Conservation (phyloP, 495 filamentous ascomycete genomes). For the Peziza echinospora region DNA sequence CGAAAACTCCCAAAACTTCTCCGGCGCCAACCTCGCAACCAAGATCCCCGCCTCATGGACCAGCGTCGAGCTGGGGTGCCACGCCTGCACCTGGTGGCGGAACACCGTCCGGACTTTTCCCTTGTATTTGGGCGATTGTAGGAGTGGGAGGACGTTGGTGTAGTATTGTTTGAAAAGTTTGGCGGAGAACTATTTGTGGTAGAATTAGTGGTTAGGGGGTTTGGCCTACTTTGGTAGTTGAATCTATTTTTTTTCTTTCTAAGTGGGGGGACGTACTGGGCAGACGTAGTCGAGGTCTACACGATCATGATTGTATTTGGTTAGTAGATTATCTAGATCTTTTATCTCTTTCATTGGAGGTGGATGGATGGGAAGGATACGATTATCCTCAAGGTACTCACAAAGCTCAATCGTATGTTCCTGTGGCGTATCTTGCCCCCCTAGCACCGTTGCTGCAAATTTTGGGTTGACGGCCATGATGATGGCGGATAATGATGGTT, state of each 20-base stretch:
- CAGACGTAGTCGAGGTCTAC: slow-evolving; percentile 17
- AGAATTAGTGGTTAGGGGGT: no score
- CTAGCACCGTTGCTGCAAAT: no score
- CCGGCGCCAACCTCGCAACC: slow-evolving; percentile 41
- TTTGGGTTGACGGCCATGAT: neutral
- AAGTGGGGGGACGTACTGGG: slow-evolving; percentile 7
- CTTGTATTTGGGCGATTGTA: slow-evolving; percentile 7
- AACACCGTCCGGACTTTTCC: slow-evolving; percentile 33
- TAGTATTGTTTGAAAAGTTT: slow-evolving; percentile 21
- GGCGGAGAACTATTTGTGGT: slow-evolving; percentile 16
- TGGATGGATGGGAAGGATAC: no score
- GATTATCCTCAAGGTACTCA: no score
- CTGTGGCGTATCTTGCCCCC: no score
- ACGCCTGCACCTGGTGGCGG: slow-evolving; percentile 83
- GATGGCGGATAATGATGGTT: no score
- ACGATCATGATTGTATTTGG: no score
- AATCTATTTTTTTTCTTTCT: no score
- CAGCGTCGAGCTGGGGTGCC: slow-evolving; percentile 80
- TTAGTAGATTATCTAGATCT: no score
- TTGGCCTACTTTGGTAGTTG: no score
- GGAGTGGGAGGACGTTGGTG: slow-evolving; percentile 6
- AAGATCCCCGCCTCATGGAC: slow-evolving; percentile 71
- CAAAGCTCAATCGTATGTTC: neutral
- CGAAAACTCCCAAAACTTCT: slow-evolving; percentile 58
- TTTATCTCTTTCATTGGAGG: no score